Base-by-base conservation (phyloP, 805 yeast genomes). In the Priceomyces carsonii region DNA sequence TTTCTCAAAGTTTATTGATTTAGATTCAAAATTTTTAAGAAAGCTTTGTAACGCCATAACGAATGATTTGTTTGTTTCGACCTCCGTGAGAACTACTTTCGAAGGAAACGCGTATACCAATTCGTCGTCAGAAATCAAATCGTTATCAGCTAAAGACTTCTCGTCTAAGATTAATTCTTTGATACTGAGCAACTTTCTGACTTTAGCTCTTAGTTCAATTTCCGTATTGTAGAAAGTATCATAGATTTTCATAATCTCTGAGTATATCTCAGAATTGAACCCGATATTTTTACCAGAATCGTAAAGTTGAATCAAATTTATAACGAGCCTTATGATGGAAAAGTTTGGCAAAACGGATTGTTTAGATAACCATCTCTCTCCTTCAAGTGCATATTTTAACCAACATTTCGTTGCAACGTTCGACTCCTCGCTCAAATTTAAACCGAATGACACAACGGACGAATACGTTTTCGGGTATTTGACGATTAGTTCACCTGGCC, bases 401-500 rank as follows among this genome's bases (percentile, higher is more conserved):
- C 90, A 83, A 6, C 67, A 56, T 8, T 53, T 44, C 1, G 83
- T 68, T 1, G 85, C 83, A 61, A 82, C 73, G 36, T 71, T 69
- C 3, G 73, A 76, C 22, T 71, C 66, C 53, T 83, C 85, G 34
- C 75, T 70, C 5, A 81, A 53, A 26, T 70, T 69, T 33, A 77
- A 67, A 0, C 88, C 89, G 10, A 76, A 52, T 0, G 82, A 76
- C 3, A 80, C 50, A 4, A 54, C 59, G 9, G 78, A 54, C 1
- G 81, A 62, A 49, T 76, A 82, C 0, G 75, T 50, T 36, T 68
- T 66, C 0, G 90, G 88, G 43, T 61, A 79, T 37, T 72, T 78
- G 39, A 82, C 61, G 5, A 84, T 58, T 36, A 70, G 67, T 22
- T 83, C 85, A 1, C 86, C 85, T 0, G 82, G 79, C 24, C 63